Conservation (phyloP, 2,329 filamentous ascomycete species). For the Neofusicoccum ribis region DNA sequence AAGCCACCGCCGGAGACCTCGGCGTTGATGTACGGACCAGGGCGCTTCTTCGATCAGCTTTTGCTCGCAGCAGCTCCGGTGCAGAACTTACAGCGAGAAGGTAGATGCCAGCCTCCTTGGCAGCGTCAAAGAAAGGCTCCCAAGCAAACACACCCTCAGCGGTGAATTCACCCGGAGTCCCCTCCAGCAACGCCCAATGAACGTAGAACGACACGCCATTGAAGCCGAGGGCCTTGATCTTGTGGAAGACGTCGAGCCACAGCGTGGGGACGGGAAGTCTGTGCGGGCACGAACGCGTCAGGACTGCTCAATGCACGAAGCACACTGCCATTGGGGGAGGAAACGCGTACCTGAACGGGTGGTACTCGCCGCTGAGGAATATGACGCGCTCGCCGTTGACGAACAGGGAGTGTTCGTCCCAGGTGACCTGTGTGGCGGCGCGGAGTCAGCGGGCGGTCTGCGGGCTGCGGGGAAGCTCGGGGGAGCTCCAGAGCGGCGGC, state of each 20-base stretch:
- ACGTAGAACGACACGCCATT: conserved; percentile 78
- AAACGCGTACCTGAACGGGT: conserved; percentile 59
- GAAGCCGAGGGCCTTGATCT: conserved; percentile 78
- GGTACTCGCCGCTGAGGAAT: conserved; percentile 72
- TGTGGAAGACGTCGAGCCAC: conserved; percentile 76
- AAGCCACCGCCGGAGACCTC: conserved; percentile 76
- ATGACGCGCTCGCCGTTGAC: conserved; percentile 69
- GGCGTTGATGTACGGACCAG: conserved; percentile 77
- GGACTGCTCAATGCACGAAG: background rate
- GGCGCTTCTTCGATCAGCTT: conserved; percentile 32
- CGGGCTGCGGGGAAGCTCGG: too few relatives aligned
- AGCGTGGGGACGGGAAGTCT: conserved; percentile 62
- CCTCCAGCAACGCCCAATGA: conserved; percentile 77
- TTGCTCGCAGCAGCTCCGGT: conserved; percentile 21
- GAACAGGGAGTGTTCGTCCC: conserved; percentile 71
- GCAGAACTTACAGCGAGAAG: conserved; percentile 58
- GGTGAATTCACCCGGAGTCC: conserved; percentile 67
- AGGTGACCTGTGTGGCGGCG: conserved; percentile 54
- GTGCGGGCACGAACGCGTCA: background rate
- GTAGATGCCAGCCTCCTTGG: conserved; percentile 71
- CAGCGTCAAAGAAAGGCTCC: conserved; percentile 75
- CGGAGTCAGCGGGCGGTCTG: too few relatives aligned
- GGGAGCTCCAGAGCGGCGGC: background rate
- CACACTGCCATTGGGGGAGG: background rate
- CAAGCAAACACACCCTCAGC: conserved; percentile 72